Evolutionary conservation across 2,329 filamentous ascomycete genomes (phyloP), one percentile per base, ranked within the genome.

Genomic region (Phialocephala subalpina): DNA sequence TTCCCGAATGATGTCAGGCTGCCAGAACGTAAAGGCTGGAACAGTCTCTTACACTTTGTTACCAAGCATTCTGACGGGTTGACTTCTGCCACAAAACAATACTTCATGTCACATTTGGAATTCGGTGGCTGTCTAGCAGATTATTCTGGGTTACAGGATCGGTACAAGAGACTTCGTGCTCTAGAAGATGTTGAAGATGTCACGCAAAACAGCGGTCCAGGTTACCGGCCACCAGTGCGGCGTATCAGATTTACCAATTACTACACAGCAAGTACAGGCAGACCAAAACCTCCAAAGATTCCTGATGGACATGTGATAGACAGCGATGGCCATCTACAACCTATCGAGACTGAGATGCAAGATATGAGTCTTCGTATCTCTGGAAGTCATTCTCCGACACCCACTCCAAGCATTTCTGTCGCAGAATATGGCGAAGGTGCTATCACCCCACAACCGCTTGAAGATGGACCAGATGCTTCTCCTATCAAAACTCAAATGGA

Each of bases 221-320:
- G 67, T 18, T 63, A 73, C 64, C 67, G 73, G 60, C 60, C 63
- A 53, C 58, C 49, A 69, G 80, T 80, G 1, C 80, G 82, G 2
- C 83, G 90, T 60, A 86, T 96, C 12, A 86, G 93, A 18, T 97
- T 97, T 73, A 84, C 93, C 64, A 97, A 97, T 75, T 97, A 97
- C 77, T 97, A 95, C 76, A 97, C 94, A 0, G 86, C 92, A n/a
- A 94, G 92, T 70, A 90, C 91, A 11, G 94, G 94, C 3, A 84
- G 87, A 65, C 84, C 85, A 1, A 94, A 91, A 71, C 76, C 78
- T 63, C 77, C 77, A 16, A 81, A 82, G 69, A 69, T 69, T 56
- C 69, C 61, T 29, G 52, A 65, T 64, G 67, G 35, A 12, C 64
- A 65, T 42, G 66, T 64, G 57, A 58, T 60, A 11, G 72, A 64